phyloP scores from a whole-genome alignment of 306 rosid species.

The Senna siamea region DNA sequence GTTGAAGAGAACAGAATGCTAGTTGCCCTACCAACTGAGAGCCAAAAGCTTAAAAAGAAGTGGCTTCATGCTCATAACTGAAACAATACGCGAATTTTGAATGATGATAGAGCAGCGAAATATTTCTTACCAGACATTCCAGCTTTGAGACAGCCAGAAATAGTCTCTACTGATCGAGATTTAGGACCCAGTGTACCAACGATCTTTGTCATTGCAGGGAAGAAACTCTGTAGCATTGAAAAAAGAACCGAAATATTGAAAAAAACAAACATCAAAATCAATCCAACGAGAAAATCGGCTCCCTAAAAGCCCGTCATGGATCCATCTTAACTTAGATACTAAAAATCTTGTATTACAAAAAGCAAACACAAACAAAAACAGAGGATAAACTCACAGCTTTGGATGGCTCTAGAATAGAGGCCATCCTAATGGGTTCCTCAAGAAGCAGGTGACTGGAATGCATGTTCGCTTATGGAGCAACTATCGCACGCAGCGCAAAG shows the following conservation, averaged over 20 bases:
- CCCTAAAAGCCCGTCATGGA: slow-evolving; percentile 8
- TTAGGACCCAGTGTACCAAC: slow-evolving; percentile 96
- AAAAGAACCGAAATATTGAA: background rate
- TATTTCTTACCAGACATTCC: slow-evolving; percentile 86
- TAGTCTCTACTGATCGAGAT: slow-evolving; percentile 76
- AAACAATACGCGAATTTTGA: background rate
- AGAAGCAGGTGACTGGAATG: slow-evolving; percentile 89
- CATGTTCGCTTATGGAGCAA: slow-evolving; percentile 53
- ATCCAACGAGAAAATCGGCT: background rate
- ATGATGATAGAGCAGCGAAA: background rate
- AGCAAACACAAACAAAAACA: background rate
- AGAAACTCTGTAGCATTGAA: slow-evolving; percentile 62
- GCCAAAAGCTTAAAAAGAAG: background rate
- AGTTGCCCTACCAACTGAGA: background rate
- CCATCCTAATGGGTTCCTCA: slow-evolving; percentile 96
- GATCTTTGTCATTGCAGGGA: slow-evolving; percentile 97
- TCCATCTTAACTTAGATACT: background rate
- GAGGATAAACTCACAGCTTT: slow-evolving; percentile 56
- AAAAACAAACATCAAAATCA: background rate
- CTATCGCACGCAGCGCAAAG: slow-evolving; percentile 2
- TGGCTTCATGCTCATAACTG: background rate
- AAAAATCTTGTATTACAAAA: background rate
- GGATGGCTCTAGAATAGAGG: slow-evolving; percentile 89
- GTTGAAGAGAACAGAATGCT: background rate
- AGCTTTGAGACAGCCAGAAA: slow-evolving; percentile 81